phyloP scores from a whole-genome alignment of 257 asterid species.

The Craterostigma plantagineum region DNA sequence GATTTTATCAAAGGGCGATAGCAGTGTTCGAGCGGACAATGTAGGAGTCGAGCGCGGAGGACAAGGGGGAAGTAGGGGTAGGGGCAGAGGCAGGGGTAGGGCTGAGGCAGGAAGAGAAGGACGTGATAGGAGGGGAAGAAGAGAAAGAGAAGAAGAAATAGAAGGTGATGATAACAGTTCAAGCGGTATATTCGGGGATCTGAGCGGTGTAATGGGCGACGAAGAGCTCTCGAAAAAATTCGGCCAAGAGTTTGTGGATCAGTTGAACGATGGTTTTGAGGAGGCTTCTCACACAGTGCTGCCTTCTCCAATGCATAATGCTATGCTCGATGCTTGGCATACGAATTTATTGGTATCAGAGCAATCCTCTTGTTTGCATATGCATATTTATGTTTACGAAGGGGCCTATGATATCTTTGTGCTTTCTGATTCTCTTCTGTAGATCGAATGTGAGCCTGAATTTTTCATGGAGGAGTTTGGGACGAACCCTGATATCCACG shows the following conservation, averaged over 20 bases:
- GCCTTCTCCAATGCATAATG: constrained; percentile 52
- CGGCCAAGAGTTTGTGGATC: constrained; percentile 49
- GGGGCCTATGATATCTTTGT: constrained; percentile 4
- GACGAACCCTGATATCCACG: constrained; percentile 79
- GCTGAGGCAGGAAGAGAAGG: constrained; percentile 20
- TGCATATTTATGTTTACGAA: constrained; percentile 6
- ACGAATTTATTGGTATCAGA: constrained; percentile 47
- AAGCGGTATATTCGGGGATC: constrained; percentile 6
- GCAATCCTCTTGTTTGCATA: constrained; percentile 6
- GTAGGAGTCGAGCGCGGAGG: constrained; percentile 10
- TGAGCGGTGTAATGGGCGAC: constrained; percentile 38
- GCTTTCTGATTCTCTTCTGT: constrained; percentile 9
- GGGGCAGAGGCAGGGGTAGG: constrained; percentile 19
- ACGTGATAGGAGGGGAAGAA: constrained; percentile 12
- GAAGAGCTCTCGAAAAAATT: constrained; percentile 45
- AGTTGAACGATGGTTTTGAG: constrained; percentile 48
- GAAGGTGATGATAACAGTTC: constrained; percentile 14
- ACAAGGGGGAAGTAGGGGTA: constrained; percentile 10
- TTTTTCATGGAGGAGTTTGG: constrained; percentile 66
- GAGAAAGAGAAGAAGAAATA: constrained; percentile 16
- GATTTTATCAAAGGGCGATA: constrained; percentile 29
- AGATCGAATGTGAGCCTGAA: constrained; percentile 92
- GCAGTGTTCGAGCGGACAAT: constrained; percentile 4
- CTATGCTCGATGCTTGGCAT: constrained; percentile 43
- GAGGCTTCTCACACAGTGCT: constrained; percentile 40